Evolutionary conservation across 177 flowering plant species (phyloP), one percentile per base, ranked within the genome.

Genomic region (Vitis hybrid): DNA sequence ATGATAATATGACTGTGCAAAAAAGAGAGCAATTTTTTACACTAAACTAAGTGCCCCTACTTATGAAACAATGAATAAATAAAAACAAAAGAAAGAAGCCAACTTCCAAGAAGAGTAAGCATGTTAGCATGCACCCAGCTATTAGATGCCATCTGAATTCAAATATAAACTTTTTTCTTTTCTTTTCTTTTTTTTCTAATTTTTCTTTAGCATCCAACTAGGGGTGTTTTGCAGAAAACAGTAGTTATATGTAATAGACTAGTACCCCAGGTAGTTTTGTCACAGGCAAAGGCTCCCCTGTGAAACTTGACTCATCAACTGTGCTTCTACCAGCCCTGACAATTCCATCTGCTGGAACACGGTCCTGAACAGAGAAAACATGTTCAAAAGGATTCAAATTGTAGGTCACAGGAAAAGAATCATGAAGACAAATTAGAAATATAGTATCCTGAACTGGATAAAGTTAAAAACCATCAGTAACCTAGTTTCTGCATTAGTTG

Each of bases 281-380:
- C 67, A 90, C 90, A 31, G 99, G 99, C 68, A 96, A 76, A 70
- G 98, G 98, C 83, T 95, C 99, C 73, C 99, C 99, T 1, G 98
- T 93, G 73, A 95, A 88, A 76, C 94, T 89, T 66, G 99, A 96
- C 76, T 96, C 99, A 75, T 96, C 98, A 73, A 93, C 81, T 29
- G 90, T 90, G 85, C 99, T 96, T 84, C 98, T 89, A 77, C 99
- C 99, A 72, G 95, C 90, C 77, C 70, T 87, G 56, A 96, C 97
- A 70, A 86, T 80, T 68, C 99, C 99, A 96, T 96, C 99, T 61
- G 90, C 97, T 29, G 99, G 99, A 64, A 96, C 75, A 49, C 97
- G 95, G 70, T 96, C 99, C 99, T 96, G 77, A 65, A 68, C 26
- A 64, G 66, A 51, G 62, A 71, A 55, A 49, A 61, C 16, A 48